A percentile compares a stretch with the other conserved stretches of the same genome.
These are phyloP conservation scores for Sechiopsis laciniata DNA, from an alignment of 306 rosid genomes.

Conservation along the genomic window DNA sequence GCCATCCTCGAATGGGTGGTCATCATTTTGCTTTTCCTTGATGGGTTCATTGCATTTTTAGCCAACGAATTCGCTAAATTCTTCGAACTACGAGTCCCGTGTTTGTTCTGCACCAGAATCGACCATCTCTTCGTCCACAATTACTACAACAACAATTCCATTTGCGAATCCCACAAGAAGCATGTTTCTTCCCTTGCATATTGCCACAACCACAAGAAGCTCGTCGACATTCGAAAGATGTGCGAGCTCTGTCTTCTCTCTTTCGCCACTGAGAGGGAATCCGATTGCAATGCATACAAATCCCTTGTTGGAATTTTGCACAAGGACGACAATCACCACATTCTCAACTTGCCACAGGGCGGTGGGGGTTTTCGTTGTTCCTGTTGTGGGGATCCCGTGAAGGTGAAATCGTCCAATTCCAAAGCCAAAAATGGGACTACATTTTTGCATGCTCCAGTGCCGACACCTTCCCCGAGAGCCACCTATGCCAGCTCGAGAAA, in stretches of 20 bases:
- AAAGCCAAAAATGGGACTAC: constrained; percentile 29
- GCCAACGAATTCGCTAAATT: constrained; percentile 70
- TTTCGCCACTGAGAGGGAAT: constrained; percentile 64
- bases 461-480: constrained; percentile 70
- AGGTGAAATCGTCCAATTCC: constrained; percentile 35
- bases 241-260: constrained; percentile 84
- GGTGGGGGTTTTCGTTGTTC: constrained; percentile 32
- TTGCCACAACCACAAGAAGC: constrained; percentile 71
- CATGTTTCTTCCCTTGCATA: constrained; percentile 66
- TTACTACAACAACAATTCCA: constrained; percentile 65
- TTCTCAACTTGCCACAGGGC: constrained; percentile 14
- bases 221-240: constrained; percentile 65
- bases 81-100: constrained; percentile 61
- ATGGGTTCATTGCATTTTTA: constrained; percentile 58
- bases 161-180: constrained; percentile 70
- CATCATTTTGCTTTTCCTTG: constrained; percentile 55
- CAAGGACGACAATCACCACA: constrained; percentile 44
- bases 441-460: constrained; percentile 51
- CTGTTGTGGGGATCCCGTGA: constrained; percentile 68
- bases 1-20: constrained; percentile 78
- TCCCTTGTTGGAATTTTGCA: constrained; percentile 78
- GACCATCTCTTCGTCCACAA: constrained; percentile 53
- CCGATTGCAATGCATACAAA: constrained; percentile 58
- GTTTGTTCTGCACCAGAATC: constrained; percentile 71
- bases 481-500: constrained; percentile 13